Percentiles rank a stretch among this genome's conserved stretches.
These are phyloP conservation scores for Sechiopsis laciniata DNA, from an alignment of 306 rosid genomes.

Conservation along the genomic window DNA sequence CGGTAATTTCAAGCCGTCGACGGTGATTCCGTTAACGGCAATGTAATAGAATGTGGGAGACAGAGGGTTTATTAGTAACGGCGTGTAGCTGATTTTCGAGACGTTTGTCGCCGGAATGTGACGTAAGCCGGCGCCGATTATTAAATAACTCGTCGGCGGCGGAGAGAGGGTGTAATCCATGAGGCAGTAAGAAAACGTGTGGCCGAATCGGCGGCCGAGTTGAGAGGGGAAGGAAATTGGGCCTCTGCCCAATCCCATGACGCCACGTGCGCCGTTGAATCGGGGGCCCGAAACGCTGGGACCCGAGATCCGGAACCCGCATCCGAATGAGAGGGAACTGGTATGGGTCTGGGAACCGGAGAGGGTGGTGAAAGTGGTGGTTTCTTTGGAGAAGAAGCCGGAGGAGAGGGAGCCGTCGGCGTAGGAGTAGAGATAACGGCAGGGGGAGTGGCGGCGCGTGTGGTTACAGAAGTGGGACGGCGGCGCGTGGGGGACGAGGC, in stretches of 20 bases:
- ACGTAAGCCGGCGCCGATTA: constrained; percentile 35
- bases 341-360: constrained; percentile 26
- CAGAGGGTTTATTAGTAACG: constrained; percentile 39
- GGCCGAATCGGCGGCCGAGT: constrained; percentile 50
- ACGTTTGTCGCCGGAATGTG: constrained; percentile 24
- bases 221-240: constrained; percentile 63
- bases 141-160: constrained; percentile 58
- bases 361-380: constrained; percentile 42
- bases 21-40: constrained; percentile 32
- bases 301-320: constrained; percentile 52
- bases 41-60: constrained; percentile 66
- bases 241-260: constrained; percentile 71
- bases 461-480: constrained; percentile 35
- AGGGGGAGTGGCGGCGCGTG: constrained; percentile 50
- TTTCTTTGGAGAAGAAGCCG: constrained; percentile 64
- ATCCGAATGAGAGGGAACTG: constrained; percentile 37
- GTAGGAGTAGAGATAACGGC: constrained; percentile 54
- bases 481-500: constrained; percentile 43
- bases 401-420: constrained; percentile 48
- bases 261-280: constrained; percentile 28
- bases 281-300: constrained; percentile 55
- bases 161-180: constrained; percentile 68
- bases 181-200: constrained; percentile 65
- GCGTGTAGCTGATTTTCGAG: constrained; percentile 42
- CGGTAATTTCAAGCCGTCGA: constrained; percentile 38